These are phyloP conservation scores for Sporisorium iseilematis-ciliati DNA, from an alignment of 1,284 basidiomycete species.

Conservation along the genomic window DNA sequence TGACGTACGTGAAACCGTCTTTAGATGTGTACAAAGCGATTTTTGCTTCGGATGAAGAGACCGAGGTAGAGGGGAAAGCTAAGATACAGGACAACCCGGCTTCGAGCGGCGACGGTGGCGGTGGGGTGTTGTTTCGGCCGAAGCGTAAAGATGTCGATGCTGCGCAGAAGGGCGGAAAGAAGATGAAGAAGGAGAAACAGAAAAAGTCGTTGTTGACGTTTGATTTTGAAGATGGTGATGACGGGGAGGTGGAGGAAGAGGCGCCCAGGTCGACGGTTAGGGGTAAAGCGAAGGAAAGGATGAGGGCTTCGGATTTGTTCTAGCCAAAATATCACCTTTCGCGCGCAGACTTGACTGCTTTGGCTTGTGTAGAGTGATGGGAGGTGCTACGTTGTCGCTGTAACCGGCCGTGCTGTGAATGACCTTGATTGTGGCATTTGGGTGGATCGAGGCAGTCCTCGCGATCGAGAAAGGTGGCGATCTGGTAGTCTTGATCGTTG, in stretches of 20 bases:
- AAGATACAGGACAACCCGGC: constrained; percentile 40
- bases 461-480: neutral
- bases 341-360: neutral
- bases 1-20: constrained; percentile 86
- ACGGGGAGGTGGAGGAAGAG: neutral
- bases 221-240: constrained; percentile 30
- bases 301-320: constrained; percentile 37
- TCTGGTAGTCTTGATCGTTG: too few species aligned
- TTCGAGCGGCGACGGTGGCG: too few species aligned
- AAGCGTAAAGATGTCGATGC: constrained; percentile 23
- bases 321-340: neutral
- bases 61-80: constrained; percentile 76
- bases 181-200: constrained; percentile 39
- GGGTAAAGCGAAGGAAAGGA: constrained; percentile 14
- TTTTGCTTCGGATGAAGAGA: constrained; percentile 76
- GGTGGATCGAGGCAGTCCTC: neutral
- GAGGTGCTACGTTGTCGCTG: too few species aligned
- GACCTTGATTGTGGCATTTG: neutral
- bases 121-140: constrained; percentile 24
- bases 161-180: constrained; percentile 75
- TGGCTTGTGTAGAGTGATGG: neutral
- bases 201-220: constrained; percentile 37
- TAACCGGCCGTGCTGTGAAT: too few species aligned
- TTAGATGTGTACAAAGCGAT: constrained; percentile 90
- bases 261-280: neutral